Base-by-base conservation (phyloP, 768 basidiomycete species). In the Leccinum aurantiacum region DNA sequence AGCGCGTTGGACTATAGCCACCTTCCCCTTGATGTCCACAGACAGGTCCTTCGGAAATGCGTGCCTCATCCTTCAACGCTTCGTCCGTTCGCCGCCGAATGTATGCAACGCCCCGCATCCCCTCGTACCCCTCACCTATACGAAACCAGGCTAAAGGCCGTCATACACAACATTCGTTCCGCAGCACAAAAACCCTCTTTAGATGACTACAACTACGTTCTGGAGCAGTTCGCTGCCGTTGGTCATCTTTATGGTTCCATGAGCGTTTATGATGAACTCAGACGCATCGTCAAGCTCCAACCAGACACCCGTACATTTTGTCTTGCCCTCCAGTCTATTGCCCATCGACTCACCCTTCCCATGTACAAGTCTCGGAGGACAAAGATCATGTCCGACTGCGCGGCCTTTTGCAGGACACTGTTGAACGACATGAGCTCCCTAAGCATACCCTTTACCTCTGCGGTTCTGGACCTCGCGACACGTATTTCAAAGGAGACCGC, bases 161-260 rank as follows among this genome's bases (percentile, higher is more conserved):
- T 94, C 68, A 82, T 94, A 60, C 79, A 79, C 55, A 89, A 90
- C 70, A 91, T 93, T 24, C 84, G 84, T 56, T 76, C 78, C 41
- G 67, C 81, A 13, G 68, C 57, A 69, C 72, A 48, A 79, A 82
- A 22, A 58, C 81, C 73, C 13, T 66, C 69, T 13, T 59, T 88
- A 55, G 82, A 85, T 3, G 92, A 93, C 71, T 93, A 89, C 71
- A 81, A 92, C 69, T 87, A 86, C 67, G 75, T 94, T 60, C 71
- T 94, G 54, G 80, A 83, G 61, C 89, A 91, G 61, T 91, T 91
- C 60, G 88, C 90, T 35, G 84, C 86, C 0, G 84, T 85, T 4
- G 92, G 91, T n/a, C 82, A 93, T 66, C 77, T 84, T 64, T 67
- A 76, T 22, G 89, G 88, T 10, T 79, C 81, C 27, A 77, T 82